phyloP scores from a whole-genome alignment of 345 rosid species.

The Cardamine occulta region DNA sequence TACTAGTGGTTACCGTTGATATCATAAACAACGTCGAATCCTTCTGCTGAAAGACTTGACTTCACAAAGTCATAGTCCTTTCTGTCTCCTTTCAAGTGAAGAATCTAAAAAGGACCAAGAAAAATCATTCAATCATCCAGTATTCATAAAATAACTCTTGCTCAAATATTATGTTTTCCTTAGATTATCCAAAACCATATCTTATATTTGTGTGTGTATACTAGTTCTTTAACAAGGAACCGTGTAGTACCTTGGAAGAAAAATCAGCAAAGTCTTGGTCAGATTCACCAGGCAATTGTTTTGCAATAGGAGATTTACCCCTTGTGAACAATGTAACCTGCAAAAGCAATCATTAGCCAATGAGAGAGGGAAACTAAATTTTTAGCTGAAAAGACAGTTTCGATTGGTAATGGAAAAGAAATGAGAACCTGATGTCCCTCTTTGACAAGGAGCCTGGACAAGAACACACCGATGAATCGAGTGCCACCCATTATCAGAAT shows the following conservation, averaged over 20 bases:
- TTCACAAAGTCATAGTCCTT: constrained; percentile 93
- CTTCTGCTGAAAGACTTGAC: constrained; percentile 92
- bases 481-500: constrained; percentile 99
- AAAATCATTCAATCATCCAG: background rate
- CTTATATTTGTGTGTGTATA: background rate
- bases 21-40: constrained; percentile 92
- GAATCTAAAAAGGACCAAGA: constrained; percentile 57
- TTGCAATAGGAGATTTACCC: constrained; percentile 89
- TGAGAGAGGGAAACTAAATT: background rate
- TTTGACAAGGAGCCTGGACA: constrained; percentile 89
- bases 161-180: background rate
- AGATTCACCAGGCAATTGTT: constrained; percentile 87
- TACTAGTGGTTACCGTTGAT: constrained; percentile 64
- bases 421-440: constrained; percentile 84
- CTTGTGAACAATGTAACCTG: constrained; percentile 96
- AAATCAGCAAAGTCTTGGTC: constrained; percentile 82
- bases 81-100: constrained; percentile 97
- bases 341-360: constrained; percentile 29
- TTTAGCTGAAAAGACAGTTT: background rate
- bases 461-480: constrained; percentile 83
- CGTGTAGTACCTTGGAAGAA: constrained; percentile 72
- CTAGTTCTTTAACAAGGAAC: constrained; percentile 19
- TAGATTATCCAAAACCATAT: background rate
- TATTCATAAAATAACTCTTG: background rate
- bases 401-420: constrained; percentile 9